These are phyloP conservation scores for Colletotrichum sp. DNA, from an alignment of 2,329 filamentous ascomycete genomes.

Conservation along the genomic window DNA sequence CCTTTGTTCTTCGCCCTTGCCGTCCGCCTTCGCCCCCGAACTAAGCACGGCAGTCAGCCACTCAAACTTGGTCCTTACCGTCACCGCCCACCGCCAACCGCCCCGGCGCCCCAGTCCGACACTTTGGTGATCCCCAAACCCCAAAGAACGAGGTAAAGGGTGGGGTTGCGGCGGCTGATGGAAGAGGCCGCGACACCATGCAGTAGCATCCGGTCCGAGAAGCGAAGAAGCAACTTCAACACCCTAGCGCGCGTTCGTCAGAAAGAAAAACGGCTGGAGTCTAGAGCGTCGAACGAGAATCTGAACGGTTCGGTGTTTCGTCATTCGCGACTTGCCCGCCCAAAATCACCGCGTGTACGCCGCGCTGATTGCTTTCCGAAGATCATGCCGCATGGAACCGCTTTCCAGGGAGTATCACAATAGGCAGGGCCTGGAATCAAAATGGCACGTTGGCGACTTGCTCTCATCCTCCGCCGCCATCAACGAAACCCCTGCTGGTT, in stretches of 20 bases:
- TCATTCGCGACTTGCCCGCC: background rate
- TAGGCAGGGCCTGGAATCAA: background rate
- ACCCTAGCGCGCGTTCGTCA: background rate
- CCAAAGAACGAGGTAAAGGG: background rate
- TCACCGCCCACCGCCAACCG: background rate
- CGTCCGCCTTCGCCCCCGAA: background rate
- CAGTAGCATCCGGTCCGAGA: background rate
- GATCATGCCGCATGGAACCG: background rate
- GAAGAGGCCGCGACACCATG: background rate
- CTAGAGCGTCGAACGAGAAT: background rate
- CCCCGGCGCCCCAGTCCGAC: background rate
- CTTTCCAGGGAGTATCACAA: background rate
- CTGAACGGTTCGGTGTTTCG: background rate
- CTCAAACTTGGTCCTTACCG: background rate
- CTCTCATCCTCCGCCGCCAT: background rate
- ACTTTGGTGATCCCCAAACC: conserved; percentile 8
- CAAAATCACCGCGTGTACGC: background rate
- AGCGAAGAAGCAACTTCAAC: background rate
- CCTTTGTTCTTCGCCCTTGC: background rate
- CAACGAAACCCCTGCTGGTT: background rate
- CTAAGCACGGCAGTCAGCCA: background rate
- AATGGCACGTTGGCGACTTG: background rate
- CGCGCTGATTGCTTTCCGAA: background rate
- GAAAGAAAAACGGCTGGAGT: background rate
- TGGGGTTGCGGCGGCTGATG: background rate